Conservation (phyloP, 345 rosid species). For the Lenwebbia sp. region DNA sequence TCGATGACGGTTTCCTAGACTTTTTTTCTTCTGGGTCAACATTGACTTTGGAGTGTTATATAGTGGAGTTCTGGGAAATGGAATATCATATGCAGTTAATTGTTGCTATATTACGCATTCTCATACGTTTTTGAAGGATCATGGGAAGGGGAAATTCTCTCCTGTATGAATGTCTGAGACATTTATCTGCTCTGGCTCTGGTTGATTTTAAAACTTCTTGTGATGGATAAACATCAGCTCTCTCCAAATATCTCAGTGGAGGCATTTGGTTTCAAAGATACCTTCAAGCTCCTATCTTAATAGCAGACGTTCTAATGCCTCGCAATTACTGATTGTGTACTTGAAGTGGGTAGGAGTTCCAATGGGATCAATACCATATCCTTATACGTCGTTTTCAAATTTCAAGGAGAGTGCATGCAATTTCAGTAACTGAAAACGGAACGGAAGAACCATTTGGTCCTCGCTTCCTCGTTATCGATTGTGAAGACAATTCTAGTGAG, state of each 20-base stretch:
- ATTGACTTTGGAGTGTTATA: not conserved
- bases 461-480: accelerated
- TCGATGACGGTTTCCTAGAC: not conserved
- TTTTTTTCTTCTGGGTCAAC: not conserved
- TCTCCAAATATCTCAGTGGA: not conserved
- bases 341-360: not conserved
- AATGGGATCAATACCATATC: not conserved
- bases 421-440: not conserved
- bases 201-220: not conserved
- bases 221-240: not conserved
- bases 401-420: not conserved
- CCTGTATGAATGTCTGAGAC: not conserved
- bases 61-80: not conserved
- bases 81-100: not conserved
- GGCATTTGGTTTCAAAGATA: not conserved
- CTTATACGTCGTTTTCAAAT: not conserved
- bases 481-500: not conserved
- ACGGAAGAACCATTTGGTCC: not conserved
- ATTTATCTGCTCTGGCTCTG: not conserved
- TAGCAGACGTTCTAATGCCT: not conserved
- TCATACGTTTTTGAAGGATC: no score
- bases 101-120: not conserved
- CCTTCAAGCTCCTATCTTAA: not conserved
- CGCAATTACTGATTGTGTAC: not conserved
- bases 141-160: no score